Conservation (phyloP, 2,329 filamentous ascomycete species). For the Pyrenophora tritici-repentis region DNA sequence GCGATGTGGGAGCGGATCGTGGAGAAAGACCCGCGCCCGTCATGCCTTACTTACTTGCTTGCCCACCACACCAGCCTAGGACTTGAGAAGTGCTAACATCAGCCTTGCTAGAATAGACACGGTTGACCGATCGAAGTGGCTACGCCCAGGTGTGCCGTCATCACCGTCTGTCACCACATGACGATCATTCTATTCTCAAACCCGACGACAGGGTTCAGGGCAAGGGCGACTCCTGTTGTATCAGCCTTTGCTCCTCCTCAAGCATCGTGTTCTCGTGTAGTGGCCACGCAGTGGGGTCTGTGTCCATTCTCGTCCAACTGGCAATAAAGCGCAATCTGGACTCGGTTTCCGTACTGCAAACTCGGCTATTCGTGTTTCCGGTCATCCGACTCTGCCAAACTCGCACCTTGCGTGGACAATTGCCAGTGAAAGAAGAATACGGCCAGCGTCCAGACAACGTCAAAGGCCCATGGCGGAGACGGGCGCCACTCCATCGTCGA, state of each 20-base stretch:
- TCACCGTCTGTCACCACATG: constrained; percentile 12
- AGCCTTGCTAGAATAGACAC: constrained; percentile 6
- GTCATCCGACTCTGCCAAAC: background rate
- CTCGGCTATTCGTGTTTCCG: constrained; percentile 20
- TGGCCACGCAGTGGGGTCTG: constrained; percentile 38
- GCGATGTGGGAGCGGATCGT: constrained; percentile 48
- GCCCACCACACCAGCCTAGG: constrained; percentile 34
- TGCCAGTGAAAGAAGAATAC: background rate
- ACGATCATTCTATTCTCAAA: constrained; percentile 16
- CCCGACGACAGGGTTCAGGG: constrained; percentile 12
- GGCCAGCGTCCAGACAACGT: too few species aligned
- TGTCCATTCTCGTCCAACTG: constrained; percentile 39
- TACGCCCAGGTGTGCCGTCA: constrained; percentile 8
- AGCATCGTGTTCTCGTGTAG: constrained; percentile 31
- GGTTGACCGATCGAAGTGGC: constrained; percentile 13
- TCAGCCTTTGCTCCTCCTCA: constrained; percentile 28
- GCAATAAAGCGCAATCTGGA: constrained; percentile 38
- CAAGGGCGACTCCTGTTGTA: constrained; percentile 19
- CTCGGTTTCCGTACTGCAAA: constrained; percentile 32
- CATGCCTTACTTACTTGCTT: constrained; percentile 44
- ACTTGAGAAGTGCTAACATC: constrained; percentile 3
- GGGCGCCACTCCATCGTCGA: background rate
- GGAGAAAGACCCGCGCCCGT: constrained; percentile 39
- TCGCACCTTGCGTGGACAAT: too few species aligned
- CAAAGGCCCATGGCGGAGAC: constrained; percentile 6